Conservation (phyloP, 202 grass and related monocot species). For the Eragrostis tef region DNA sequence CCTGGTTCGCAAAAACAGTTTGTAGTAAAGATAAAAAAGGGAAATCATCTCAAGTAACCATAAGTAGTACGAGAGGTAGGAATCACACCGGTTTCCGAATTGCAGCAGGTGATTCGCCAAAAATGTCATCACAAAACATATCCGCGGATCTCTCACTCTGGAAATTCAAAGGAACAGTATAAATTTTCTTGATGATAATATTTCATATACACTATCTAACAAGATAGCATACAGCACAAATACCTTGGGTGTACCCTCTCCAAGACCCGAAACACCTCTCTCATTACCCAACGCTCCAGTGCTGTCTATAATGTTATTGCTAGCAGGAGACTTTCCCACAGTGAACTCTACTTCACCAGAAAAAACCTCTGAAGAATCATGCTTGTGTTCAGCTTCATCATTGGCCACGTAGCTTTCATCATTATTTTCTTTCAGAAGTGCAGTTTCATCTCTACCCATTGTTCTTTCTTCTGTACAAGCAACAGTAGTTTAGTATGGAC, state of each 20-base stretch:
- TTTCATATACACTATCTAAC: conserved; percentile 33
- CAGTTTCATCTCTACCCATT: conserved; percentile 39
- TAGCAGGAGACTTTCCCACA: conserved; percentile 71
- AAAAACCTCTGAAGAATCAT: conserved; percentile 62
- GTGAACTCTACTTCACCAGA: conserved; percentile 61
- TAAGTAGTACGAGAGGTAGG: background rate
- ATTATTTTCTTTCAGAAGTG: conserved; percentile 49
- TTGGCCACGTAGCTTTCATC: conserved; percentile 34
- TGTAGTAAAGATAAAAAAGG: background rate
- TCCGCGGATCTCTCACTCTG: conserved; percentile 89
- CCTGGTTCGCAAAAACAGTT: background rate
- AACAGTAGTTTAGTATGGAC: conserved; percentile 3
- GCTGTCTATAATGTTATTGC: conserved; percentile 42
- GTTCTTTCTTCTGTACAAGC: conserved; percentile 49
- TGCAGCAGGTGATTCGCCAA: conserved; percentile 88
- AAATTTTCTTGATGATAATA: conserved; percentile 39
- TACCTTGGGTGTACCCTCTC: conserved; percentile 93
- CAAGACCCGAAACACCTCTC: conserved; percentile 64
- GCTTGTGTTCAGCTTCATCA: conserved; percentile 66
- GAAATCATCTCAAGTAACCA: background rate
- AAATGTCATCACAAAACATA: conserved; percentile 97
- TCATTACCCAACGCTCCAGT: conserved; percentile 50
- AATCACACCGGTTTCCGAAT: conserved; percentile 70
- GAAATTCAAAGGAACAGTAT: conserved; percentile 36
- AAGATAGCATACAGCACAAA: conserved; percentile 35